These are phyloP conservation scores for Chrysosporium keratinophilum DNA, from an alignment of 2,329 filamentous ascomycete genomes.

Conservation along the genomic window DNA sequence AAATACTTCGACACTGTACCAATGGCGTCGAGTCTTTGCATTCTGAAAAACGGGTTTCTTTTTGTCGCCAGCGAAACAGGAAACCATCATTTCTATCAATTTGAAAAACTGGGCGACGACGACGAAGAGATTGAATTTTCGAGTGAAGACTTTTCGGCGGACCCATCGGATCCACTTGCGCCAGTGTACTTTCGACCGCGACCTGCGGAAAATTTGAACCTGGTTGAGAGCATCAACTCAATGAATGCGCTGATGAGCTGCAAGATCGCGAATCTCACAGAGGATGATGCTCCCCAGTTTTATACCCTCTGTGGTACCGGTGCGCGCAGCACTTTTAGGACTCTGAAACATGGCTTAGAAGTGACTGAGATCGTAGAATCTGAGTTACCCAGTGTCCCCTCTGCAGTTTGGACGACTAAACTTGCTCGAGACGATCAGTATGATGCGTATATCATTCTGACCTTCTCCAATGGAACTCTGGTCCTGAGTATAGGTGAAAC, in stretches of 20 bases:
- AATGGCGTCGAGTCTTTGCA: slow-evolving; percentile 74
- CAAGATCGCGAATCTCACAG: slow-evolving; percentile 79
- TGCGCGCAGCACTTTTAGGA: slow-evolving; percentile 80
- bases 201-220: slow-evolving; percentile 65
- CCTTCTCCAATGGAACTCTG: slow-evolving; percentile 78
- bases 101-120: slow-evolving; percentile 92
- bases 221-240: slow-evolving; percentile 75
- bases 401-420: slow-evolving; percentile 92
- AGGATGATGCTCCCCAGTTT: slow-evolving; percentile 92
- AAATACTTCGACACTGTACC: slow-evolving; percentile 98
- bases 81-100: slow-evolving; percentile 91
- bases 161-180: slow-evolving; percentile 59
- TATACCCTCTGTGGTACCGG: slow-evolving; percentile 86
- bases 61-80: slow-evolving; percentile 88
- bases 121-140: slow-evolving; percentile 78
- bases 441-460: slow-evolving; percentile 92
- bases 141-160: slow-evolving; percentile 71
- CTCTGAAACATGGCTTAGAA: slow-evolving; percentile 81
- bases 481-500: slow-evolving; percentile 94
- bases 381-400: slow-evolving; percentile 76
- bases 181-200: slow-evolving; percentile 80
- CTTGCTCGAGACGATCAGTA: slow-evolving; percentile 69
- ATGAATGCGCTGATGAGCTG: slow-evolving; percentile 88
- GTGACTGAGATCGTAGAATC: slow-evolving; percentile 95
- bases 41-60: slow-evolving; percentile 89